Evolutionary conservation across 1,284 basidiomycete species (phyloP).

Genomic region (Sanghuangporus baumii): DNA sequence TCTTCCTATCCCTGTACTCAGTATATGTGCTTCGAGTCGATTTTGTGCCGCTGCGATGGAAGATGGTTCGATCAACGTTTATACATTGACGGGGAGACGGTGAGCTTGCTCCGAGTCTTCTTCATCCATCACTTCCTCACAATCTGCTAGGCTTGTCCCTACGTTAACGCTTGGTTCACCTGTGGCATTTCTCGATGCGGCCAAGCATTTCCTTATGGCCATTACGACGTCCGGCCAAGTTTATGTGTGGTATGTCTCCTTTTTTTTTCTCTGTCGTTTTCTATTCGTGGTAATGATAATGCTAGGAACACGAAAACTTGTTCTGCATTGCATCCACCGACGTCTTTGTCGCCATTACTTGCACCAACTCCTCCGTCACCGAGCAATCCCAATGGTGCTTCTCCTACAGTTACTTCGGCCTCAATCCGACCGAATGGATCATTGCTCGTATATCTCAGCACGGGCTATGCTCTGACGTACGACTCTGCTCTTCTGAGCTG

Average conservation of each 20-base stretch:
- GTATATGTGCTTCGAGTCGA: constrained; percentile 53
- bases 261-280: not conserved
- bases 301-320: constrained; percentile 69
- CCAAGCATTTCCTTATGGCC: constrained; percentile 59
- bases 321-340: constrained; percentile 56
- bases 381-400: constrained; percentile 7
- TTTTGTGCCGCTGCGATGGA: constrained; percentile 76
- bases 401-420: constrained; percentile 36
- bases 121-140: constrained; percentile 12
- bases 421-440: constrained; percentile 71
- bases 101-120: constrained; percentile 29
- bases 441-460: constrained; percentile 71
- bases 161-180: constrained; percentile 69
- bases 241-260: constrained; percentile 60
- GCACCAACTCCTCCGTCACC: constrained; percentile 19
- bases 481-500: constrained; percentile 62
- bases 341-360: constrained; percentile 58
- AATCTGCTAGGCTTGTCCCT: constrained; percentile 56
- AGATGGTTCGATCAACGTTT: constrained; percentile 75
- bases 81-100: constrained; percentile 77
- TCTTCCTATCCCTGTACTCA: constrained; percentile 63
- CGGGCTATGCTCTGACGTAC: constrained; percentile 72
- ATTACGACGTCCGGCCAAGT: constrained; percentile 69
- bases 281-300: constrained; percentile 7
- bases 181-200: constrained; percentile 62